These are phyloP conservation scores for Phytophthora sp. DNA, from an alignment of 352 stramenopile genomes.

Conservation along the genomic window DNA sequence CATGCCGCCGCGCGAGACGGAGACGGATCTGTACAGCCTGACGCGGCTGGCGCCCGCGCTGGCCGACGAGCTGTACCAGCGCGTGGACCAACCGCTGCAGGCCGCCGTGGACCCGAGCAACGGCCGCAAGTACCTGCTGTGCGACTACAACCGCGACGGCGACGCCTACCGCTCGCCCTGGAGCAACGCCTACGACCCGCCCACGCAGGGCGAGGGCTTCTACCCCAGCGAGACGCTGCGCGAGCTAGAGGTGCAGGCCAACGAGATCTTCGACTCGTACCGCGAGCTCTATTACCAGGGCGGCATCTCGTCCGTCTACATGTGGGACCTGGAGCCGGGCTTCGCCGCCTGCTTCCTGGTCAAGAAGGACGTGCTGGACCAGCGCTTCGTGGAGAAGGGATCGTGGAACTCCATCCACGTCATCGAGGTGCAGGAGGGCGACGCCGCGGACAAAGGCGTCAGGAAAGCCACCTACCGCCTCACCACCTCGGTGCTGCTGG, in stretches of 20 bases:
- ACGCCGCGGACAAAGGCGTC: slow-evolving; percentile 28
- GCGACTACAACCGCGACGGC: slow-evolving; percentile 96
- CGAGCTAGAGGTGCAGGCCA: slow-evolving; percentile 92
- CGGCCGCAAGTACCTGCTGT: slow-evolving; percentile 92
- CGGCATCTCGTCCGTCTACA: slow-evolving; percentile 94
- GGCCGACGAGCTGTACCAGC: slow-evolving; percentile 93
- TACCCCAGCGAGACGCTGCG: slow-evolving; percentile 89
- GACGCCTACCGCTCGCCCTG: slow-evolving; percentile 93
- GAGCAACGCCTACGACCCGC: slow-evolving; percentile 92
- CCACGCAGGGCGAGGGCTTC: slow-evolving; percentile 87
- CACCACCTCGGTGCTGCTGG: slow-evolving; percentile 93
- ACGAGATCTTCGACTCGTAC: slow-evolving; percentile 98
- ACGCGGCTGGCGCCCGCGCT: slow-evolving; percentile 81
- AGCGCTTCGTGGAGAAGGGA: slow-evolving; percentile 83
- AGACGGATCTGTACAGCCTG: slow-evolving; percentile 86
- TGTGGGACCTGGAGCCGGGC: slow-evolving; percentile 95
- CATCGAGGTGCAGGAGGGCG: slow-evolving; percentile 87
- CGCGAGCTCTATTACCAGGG: slow-evolving; percentile 96
- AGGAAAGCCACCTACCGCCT: slow-evolving; percentile 91
- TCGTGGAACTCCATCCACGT: slow-evolving; percentile 97
- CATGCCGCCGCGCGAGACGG: slow-evolving; percentile 88
- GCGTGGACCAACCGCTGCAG: slow-evolving; percentile 93
- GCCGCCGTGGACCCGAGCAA: slow-evolving; percentile 85
- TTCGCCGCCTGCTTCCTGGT: slow-evolving; percentile 96
- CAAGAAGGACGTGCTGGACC: slow-evolving; percentile 90